These are phyloP conservation scores for Podospora fimiseda DNA, from an alignment of 495 filamentous ascomycete genomes.

Conservation along the genomic window DNA sequence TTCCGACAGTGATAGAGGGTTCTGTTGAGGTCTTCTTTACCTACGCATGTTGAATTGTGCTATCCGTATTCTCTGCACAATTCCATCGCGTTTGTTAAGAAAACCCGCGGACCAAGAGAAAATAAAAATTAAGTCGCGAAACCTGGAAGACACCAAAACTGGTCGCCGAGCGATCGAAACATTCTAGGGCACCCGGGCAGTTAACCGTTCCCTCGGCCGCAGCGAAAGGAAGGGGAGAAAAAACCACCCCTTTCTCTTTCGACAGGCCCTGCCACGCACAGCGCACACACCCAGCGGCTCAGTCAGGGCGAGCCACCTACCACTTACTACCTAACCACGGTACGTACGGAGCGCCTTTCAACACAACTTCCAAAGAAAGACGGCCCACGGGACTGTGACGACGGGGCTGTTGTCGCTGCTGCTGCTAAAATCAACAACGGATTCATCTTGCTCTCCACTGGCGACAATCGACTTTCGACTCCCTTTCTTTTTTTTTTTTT, in stretches of 20 bases:
- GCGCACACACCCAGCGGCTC: constrained; percentile 1
- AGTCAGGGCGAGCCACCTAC: constrained; percentile 4
- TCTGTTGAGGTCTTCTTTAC: neutral
- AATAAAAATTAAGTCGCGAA: neutral
- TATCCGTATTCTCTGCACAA: neutral
- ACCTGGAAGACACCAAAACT: constrained; percentile 2
- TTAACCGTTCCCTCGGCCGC: constrained; percentile 10
- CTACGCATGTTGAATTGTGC: neutral
- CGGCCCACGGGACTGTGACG: neutral
- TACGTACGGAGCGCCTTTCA: neutral
- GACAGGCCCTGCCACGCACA: constrained; percentile 14
- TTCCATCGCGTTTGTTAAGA: neutral
- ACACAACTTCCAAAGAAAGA: neutral
- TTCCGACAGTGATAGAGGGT: neutral
- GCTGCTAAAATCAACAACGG: neutral
- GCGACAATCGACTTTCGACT: neutral
- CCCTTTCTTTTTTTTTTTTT: neutral
- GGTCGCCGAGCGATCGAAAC: constrained; percentile 2
- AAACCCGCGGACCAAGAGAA: neutral
- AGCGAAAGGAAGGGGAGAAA: constrained; percentile 10
- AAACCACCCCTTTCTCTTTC: constrained; percentile 7
- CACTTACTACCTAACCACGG: neutral
- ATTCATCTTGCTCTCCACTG: neutral
- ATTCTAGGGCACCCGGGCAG: constrained; percentile 5
- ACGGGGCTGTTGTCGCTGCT: neutral